Conservation (phyloP, 2,329 filamentous ascomycete species). For the Pyrenophora teres region DNA sequence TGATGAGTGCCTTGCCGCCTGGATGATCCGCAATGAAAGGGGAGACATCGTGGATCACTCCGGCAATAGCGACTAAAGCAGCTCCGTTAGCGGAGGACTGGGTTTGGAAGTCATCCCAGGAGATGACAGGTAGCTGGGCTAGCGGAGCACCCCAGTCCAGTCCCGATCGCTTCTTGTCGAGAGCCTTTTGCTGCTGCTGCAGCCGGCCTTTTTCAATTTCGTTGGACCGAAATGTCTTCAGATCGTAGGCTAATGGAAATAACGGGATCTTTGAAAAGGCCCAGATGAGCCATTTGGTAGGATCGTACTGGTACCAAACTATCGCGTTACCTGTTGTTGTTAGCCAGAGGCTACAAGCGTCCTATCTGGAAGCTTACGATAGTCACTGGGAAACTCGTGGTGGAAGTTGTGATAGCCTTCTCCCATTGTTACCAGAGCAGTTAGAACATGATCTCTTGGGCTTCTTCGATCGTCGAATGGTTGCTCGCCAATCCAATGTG, state of each 20-base stretch:
- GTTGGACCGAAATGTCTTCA: slow-evolving; percentile 42
- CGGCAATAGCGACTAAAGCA: slow-evolving; percentile 42
- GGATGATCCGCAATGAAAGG: slow-evolving; percentile 46
- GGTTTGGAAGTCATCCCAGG: slow-evolving; percentile 46
- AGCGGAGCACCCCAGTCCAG: slow-evolving; percentile 49
- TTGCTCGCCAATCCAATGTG: slow-evolving; percentile 57
- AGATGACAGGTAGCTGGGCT: slow-evolving; percentile 44
- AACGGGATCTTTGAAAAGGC: slow-evolving; percentile 37
- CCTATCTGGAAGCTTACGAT: neutral
- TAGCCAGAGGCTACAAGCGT: neutral
- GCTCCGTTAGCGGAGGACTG: slow-evolving; percentile 38
- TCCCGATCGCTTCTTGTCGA: slow-evolving; percentile 41
- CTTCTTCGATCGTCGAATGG: slow-evolving; percentile 48
- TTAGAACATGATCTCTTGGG: slow-evolving; percentile 46
- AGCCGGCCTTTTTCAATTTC: slow-evolving; percentile 50
- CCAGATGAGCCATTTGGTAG: slow-evolving; percentile 50
- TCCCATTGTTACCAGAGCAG: slow-evolving; percentile 48
- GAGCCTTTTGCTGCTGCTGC: slow-evolving; percentile 48
- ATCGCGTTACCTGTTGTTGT: slow-evolving; percentile 43
- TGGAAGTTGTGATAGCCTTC: slow-evolving; percentile 52
- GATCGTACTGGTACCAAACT: slow-evolving; percentile 47
- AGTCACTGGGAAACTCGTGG: slow-evolving; percentile 50
- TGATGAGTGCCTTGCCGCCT: slow-evolving; percentile 46
- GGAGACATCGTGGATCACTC: slow-evolving; percentile 47
- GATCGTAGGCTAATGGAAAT: slow-evolving; percentile 41